These are phyloP conservation scores for Manihot esculenta DNA, from an alignment of 441 rosid genomes.

Conservation along the genomic window DNA sequence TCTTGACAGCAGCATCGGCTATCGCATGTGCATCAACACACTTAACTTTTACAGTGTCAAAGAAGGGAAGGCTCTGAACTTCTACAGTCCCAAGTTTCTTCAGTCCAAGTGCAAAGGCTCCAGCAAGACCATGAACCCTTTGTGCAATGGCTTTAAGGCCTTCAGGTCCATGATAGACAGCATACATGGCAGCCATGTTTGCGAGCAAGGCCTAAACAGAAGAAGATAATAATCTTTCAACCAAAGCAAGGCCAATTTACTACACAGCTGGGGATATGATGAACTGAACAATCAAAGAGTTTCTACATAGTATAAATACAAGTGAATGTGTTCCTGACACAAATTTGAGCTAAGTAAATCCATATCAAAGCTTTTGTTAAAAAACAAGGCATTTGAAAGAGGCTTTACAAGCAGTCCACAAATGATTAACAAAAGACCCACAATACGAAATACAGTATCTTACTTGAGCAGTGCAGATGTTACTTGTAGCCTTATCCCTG, in stretches of 20 bases:
- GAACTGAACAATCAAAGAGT: too few relatives aligned
- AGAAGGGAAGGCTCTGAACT: constrained; percentile 78
- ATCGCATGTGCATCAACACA: constrained; percentile 70
- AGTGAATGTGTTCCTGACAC: not conserved
- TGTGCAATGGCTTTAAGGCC: constrained; percentile 82
- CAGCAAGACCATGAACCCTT: constrained; percentile 92
- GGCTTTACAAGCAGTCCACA: constrained; percentile 10
- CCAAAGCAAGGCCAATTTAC: constrained; percentile 18
- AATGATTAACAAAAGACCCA: constrained; percentile 4
- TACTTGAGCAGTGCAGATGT: constrained; percentile 99
- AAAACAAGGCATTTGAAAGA: not conserved
- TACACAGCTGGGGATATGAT: too few relatives aligned
- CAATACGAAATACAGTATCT: constrained; percentile 22
- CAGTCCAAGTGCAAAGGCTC: constrained; percentile 72
- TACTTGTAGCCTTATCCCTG: constrained; percentile 97
- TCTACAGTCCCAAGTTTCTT: constrained; percentile 81
- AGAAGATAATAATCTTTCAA: constrained; percentile 14
- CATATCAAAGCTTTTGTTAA: not conserved
- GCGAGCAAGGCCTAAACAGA: constrained; percentile 73
- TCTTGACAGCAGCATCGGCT: constrained; percentile 72
- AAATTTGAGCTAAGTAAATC: not conserved
- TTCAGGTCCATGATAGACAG: constrained; percentile 96
- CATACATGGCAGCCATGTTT: constrained; percentile 97
- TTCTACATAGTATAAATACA: too few relatives aligned
- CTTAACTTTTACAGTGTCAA: constrained; percentile 79